Evolutionary conservation across 2,329 filamentous ascomycete genomes (phyloP), one percentile per base, ranked within the genome.

Genomic region (Cryoendolithus antarcticus): DNA sequence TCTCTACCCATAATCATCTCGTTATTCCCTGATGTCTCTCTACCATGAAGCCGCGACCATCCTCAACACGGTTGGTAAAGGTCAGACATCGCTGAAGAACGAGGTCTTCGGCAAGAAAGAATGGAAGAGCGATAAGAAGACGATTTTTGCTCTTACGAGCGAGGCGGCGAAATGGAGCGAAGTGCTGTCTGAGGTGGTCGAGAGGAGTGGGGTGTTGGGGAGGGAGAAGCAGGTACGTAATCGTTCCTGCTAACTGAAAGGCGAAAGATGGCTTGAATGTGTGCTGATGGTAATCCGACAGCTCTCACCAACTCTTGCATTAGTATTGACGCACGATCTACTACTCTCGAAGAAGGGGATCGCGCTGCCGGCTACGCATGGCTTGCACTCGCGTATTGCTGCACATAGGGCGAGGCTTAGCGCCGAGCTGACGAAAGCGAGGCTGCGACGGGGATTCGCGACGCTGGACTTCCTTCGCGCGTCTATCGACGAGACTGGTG

Each of bases 81-180:
- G 70, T 3, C 80, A 81, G n/a, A 86, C 85, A 11, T 94, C 85
- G 19, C 71, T 96, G 47, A 94, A 93, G 61, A 85, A 86, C 6
- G 72, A 84, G 29, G 76, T 96, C 33, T 96, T 91, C 60, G 70
- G 63, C 42, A 80, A 77, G 44, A 82, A 82, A 51, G 68, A 71
- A 6, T 63, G 86, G 48, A 93, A 89, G 55, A 86, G 82, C 10
- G 74, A 80, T 2, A 80, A 82, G 0, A 79, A 80, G 8, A 84
- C 93, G 56, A 69, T 96, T 6, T 96, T 91, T 58, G 91, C 91
- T 6, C 68, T 98, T 29, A 81, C 86, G 13, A 74, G 81, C 13
- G 88, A 96, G 62, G 78, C 84, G 1, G 79, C 82, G 49, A 96
- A 94, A 76, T 95, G 89, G 85, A 91, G 88, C 51, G 59, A 69